phyloP scores from a whole-genome alignment of 179 eudicot species.

The Silene coronaria region DNA sequence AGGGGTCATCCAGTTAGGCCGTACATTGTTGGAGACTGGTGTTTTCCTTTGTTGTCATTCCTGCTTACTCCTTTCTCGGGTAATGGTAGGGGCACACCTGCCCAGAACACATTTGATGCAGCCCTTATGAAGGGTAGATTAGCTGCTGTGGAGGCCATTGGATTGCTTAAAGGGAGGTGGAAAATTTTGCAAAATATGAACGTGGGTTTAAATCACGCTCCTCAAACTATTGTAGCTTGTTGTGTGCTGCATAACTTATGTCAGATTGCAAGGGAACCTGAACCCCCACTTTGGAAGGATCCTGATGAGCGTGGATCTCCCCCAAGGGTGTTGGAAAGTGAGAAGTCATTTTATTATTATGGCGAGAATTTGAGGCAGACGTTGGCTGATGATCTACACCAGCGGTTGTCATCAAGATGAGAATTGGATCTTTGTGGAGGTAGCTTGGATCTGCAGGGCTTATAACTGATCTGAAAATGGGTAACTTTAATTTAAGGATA shows the following conservation, averaged over 20 bases:
- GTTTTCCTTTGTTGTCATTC: constrained; percentile 76
- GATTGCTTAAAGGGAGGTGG: constrained; percentile 87
- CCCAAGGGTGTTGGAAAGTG: constrained; percentile 72
- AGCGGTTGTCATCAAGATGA: constrained; percentile 62
- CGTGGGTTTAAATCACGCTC: constrained; percentile 83
- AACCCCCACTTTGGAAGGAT: constrained; percentile 74
- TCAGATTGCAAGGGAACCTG: constrained; percentile 93
- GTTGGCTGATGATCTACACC: constrained; percentile 87
- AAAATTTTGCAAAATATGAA: constrained; percentile 83
- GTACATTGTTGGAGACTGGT: constrained; percentile 79
- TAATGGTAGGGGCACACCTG: constrained; percentile 47
- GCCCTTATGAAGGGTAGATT: constrained; percentile 70
- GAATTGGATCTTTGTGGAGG: constrained; percentile 12
- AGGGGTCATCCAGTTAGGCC: constrained; percentile 83
- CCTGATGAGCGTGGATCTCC: constrained; percentile 65
- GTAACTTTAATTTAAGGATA: no score
- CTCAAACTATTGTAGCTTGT: constrained; percentile 93
- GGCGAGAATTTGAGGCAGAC: constrained; percentile 83
- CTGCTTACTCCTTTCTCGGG: constrained; percentile 68
- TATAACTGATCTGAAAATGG: constrained; percentile 25
- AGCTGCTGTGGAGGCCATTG: constrained; percentile 73
- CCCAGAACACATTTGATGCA: constrained; percentile 67
- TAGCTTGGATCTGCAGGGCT: background rate
- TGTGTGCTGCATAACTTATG: constrained; percentile 95
- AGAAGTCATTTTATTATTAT: constrained; percentile 54